Percentiles rank a stretch among this genome's conserved stretches.
Evolutionary conservation across 108 stramenopile species (phyloP).

Genomic region (Stephanodiscus triporus): DNA sequence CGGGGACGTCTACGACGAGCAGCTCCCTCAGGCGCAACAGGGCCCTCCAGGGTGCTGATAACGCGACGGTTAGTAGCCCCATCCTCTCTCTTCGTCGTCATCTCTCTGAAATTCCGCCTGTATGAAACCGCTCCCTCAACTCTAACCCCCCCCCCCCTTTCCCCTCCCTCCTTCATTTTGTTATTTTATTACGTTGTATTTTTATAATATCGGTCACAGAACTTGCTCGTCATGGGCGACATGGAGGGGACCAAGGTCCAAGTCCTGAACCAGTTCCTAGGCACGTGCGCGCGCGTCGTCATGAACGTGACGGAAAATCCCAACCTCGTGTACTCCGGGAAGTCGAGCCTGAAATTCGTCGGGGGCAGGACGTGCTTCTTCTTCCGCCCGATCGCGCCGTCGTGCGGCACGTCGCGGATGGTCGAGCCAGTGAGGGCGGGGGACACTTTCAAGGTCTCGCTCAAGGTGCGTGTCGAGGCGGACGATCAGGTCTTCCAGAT

Average conservation of each 20-base stretch:
- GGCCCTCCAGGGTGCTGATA: too few relatives aligned
- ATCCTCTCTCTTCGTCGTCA: too few relatives aligned
- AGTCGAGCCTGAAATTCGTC: background rate
- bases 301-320: background rate
- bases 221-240: conserved; percentile 16
- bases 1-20: too few relatives aligned
- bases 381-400: conserved; percentile 24
- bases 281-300: conserved; percentile 2
- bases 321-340: conserved; percentile 20
- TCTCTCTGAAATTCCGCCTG: too few relatives aligned
- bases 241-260: conserved; percentile 10
- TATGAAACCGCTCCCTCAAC: too few relatives aligned
- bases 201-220: too few relatives aligned
- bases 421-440: conserved; percentile 13
- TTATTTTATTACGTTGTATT: too few relatives aligned
- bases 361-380: conserved; percentile 28
- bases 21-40: too few relatives aligned
- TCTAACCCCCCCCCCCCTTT: too few relatives aligned
- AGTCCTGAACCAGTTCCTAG: conserved; percentile 10
- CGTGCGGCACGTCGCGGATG: conserved; percentile 14
- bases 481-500: conserved; percentile 33
- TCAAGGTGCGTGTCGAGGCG: conserved; percentile 17
- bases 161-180: too few relatives aligned
- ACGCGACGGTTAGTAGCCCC: too few relatives aligned
- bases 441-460: conserved; percentile 25